Evolutionary conservation across 768 basidiomycete species (phyloP).

Genomic region (Suillus occidentalis): DNA sequence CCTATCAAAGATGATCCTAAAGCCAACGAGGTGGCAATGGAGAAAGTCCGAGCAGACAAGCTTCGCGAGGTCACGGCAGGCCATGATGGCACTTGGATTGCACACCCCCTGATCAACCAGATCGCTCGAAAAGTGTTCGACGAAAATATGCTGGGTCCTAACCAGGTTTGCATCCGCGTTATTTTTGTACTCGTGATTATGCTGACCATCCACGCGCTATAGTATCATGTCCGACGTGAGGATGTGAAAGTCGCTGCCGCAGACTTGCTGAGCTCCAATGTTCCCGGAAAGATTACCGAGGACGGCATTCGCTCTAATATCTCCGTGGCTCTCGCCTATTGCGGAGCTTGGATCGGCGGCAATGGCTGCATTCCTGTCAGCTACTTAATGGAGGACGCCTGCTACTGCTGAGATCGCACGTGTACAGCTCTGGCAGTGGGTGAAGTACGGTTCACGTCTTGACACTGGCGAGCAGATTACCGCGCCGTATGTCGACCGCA

Average conservation of each 20-base stretch:
- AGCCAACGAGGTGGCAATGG: slow-evolving; percentile 95
- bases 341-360: slow-evolving; percentile 94
- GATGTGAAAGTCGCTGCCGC: slow-evolving; percentile 86
- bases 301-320: slow-evolving; percentile 89
- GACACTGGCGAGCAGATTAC: slow-evolving; percentile 75
- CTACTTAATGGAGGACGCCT: slow-evolving; percentile 97
- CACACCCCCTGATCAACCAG: slow-evolving; percentile 91
- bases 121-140: slow-evolving; percentile 92
- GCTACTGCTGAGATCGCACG: slow-evolving; percentile 99
- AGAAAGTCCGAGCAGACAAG: slow-evolving; percentile 93
- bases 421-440: slow-evolving; percentile 99
- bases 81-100: slow-evolving; percentile 99
- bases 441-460: slow-evolving; percentile 69
- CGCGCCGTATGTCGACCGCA: slow-evolving; percentile 60
- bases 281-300: slow-evolving; percentile 86
- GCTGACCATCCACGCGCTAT: not conserved
- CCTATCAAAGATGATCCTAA: slow-evolving; percentile 94
- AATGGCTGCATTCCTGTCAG: slow-evolving; percentile 98
- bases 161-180: slow-evolving; percentile 60
- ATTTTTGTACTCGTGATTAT: not conserved
- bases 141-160: slow-evolving; percentile 94
- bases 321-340: slow-evolving; percentile 85
- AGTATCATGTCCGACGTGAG: slow-evolving; percentile 92
- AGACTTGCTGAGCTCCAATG: slow-evolving; percentile 79
- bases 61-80: slow-evolving; percentile 93